phyloP scores from a whole-genome alignment of 2,329 filamentous ascomycete species.

The Blastomyces parvus region DNA sequence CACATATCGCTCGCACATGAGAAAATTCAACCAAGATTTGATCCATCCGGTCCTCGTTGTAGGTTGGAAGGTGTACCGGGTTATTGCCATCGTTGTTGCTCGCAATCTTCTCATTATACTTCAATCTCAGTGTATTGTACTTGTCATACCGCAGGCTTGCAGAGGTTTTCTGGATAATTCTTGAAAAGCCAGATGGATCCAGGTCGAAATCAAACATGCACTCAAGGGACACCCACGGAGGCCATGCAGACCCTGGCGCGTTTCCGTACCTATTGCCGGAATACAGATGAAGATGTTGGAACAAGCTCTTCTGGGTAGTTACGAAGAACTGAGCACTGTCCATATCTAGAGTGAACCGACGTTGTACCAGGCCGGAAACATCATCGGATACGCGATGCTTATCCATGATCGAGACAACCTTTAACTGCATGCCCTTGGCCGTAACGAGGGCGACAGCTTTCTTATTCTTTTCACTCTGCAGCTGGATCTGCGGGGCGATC shows the following conservation, averaged over 20 bases:
- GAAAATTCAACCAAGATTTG: constrained; percentile 97
- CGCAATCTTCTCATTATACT: constrained; percentile 90
- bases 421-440: constrained; percentile 95
- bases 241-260: constrained; percentile 77
- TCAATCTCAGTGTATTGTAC: constrained; percentile 91
- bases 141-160: constrained; percentile 93
- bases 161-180: constrained; percentile 93
- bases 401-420: constrained; percentile 96
- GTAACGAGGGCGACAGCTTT: constrained; percentile 96
- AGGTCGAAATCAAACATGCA: constrained; percentile 95
- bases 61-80: constrained; percentile 45
- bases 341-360: constrained; percentile 88
- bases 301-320: constrained; percentile 85
- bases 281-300: constrained; percentile 81
- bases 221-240: constrained; percentile 96
- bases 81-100: constrained; percentile 39
- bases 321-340: constrained; percentile 98
- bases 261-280: constrained; percentile 89
- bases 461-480: constrained; percentile 96
- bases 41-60: constrained; percentile 65
- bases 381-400: constrained; percentile 85
- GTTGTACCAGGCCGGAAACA: constrained; percentile 89
- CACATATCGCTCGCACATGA: constrained; percentile 85
- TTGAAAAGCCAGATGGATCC: constrained; percentile 94
- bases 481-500: constrained; percentile 93